Evolutionary conservation across 129 eudicot species (phyloP).

Genomic region (Logfia minima): DNA sequence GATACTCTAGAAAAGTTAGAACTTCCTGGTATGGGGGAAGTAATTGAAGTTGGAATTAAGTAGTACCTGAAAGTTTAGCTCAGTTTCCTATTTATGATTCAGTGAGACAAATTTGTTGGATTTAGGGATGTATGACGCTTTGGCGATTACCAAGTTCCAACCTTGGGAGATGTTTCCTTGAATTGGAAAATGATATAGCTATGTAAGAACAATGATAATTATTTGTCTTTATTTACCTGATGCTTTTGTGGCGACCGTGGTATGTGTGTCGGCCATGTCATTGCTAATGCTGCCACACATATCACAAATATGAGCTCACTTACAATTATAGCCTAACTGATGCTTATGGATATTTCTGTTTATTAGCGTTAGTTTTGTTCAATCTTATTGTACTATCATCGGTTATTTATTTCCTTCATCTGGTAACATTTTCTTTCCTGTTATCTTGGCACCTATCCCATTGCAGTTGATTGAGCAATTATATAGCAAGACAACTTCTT

Average conservation of each 20-base stretch:
- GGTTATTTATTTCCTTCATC: constrained; percentile 2
- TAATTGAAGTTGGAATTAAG: neutral
- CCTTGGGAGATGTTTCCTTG: neutral
- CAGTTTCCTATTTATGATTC: neutral
- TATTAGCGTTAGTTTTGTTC: neutral
- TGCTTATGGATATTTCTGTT: neutral
- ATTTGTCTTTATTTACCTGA: no score
- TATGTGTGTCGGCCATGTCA: no score
- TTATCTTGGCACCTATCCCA: neutral
- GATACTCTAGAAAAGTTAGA: no score
- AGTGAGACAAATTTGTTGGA: neutral
- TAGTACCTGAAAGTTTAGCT: neutral
- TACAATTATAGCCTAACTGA: constrained; percentile 11
- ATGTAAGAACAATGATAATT: neutral
- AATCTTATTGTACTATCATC: neutral
- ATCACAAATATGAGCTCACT: neutral
- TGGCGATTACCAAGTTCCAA: neutral
- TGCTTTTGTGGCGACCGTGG: no score
- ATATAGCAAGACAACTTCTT: constrained; percentile 13
- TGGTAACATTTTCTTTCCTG: constrained; percentile 3
- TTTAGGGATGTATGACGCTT: neutral
- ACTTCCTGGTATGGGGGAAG: neutral
- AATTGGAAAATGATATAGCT: neutral
- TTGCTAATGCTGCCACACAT: no score
- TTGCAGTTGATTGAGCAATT: constrained; percentile 32